Conservation (phyloP, 257 asterid genomes). For the Solanum chiquidenum region DNA sequence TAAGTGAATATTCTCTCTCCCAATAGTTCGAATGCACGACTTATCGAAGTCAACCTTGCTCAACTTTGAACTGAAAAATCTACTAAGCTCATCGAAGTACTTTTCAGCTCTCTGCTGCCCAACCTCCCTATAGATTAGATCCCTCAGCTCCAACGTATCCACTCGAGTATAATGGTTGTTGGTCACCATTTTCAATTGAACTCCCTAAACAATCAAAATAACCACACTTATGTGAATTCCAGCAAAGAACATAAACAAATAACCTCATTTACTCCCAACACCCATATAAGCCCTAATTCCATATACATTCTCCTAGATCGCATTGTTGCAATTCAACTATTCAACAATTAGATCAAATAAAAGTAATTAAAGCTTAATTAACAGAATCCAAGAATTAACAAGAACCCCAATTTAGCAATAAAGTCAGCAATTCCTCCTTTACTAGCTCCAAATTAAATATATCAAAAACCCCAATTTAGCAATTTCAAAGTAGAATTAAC, state of each 20-base stretch:
- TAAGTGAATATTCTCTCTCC: conserved; percentile 61
- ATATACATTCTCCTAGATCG: not conserved
- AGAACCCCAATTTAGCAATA: not conserved
- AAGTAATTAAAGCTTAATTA: not conserved
- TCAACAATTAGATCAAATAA: not conserved
- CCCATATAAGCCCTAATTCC: not conserved
- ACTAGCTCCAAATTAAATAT: not conserved
- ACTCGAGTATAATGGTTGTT: conserved; percentile 43
- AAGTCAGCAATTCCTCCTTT: not conserved
- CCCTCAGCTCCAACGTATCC: conserved; percentile 58
- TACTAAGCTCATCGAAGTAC: conserved; percentile 52
- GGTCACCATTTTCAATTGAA: conserved; percentile 47
- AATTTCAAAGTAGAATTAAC: not conserved
- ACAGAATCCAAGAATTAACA: not conserved
- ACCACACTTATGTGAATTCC: not conserved
- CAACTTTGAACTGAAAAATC: conserved; percentile 34
- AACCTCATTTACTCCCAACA: not conserved
- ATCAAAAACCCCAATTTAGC: not conserved
- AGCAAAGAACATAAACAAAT: not conserved
- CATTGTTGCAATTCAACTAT: not conserved
- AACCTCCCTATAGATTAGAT: conserved; percentile 35
- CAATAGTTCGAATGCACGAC: conserved; percentile 45
- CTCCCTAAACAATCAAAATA: conserved; percentile 16
- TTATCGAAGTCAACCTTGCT: conserved; percentile 51
- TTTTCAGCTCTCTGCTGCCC: conserved; percentile 69